Evolutionary conservation across 2,329 filamentous ascomycete species (phyloP), one percentile per base, ranked within the genome.

Genomic region (Macrophomina pseudophaseolina): DNA sequence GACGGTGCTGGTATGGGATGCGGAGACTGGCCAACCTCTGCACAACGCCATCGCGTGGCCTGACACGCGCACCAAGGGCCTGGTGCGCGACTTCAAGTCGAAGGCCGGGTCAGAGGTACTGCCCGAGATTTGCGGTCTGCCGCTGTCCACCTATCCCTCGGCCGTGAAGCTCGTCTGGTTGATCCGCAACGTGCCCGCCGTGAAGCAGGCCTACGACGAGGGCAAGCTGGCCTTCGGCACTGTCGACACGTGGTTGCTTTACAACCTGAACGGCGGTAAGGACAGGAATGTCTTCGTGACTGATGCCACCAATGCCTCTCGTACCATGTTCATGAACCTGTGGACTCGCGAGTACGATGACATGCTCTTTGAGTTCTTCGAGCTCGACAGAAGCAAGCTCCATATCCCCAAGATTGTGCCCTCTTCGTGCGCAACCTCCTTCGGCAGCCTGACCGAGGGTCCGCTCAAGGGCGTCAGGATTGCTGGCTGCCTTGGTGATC

Each of bases 251-350:
- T 97, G 93, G 93, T 83, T 97, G 67, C 86, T 97, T 64, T 97
- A 92, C 81, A 89, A 90, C 72, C 86, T 97, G 60, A 93, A 96
- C 74, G 92, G 91, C 67, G 89, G 91, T 59, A 84, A 82, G 38
- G 83, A 87, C 67, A 87, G 85, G 62, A 86, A 89, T 66, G 79
- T 93, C 51, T 89, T 92, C 74, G 92, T 97, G 67, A 95, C 93
- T 0, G 93, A 97, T 77, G 88, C 90, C 56, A 93, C 91, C 68
- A 97, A 97, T 76, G 93, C 93, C 23, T 94, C 91, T 64, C 85
- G 93, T 74, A 97, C 93, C 68, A 96, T 97, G 93, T 95, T 97
- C 79, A 94, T 97, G 90, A 93, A 97, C 80, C 84, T 97, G 64
- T 85, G 88, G 72, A 94, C 89, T 11, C 84, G 93, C 67, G 79